Percentiles rank a stretch among this genome's conserved stretches.
phyloP scores from a whole-genome alignment of 2,329 filamentous ascomycete genomes.

The Fusarium sp. region DNA sequence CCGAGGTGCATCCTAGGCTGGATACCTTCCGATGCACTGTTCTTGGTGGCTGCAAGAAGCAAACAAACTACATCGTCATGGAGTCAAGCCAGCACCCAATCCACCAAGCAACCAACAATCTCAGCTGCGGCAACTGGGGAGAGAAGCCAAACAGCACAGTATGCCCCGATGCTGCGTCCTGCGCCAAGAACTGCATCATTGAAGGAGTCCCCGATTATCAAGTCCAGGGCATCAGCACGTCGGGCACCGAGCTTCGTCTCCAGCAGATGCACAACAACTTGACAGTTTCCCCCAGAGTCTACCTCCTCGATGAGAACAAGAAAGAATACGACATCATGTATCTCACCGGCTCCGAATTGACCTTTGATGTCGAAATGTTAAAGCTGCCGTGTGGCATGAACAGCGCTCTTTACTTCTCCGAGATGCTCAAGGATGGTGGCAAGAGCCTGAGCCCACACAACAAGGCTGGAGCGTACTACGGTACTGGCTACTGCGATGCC shows the following conservation, averaged over 20 bases:
- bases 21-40: conserved; percentile 66
- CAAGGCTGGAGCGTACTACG: conserved; percentile 69
- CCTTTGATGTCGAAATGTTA: conserved; percentile 75
- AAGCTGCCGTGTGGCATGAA: conserved; percentile 75
- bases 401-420: conserved; percentile 72
- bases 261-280: conserved; percentile 32
- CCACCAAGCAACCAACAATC: conserved; percentile 53
- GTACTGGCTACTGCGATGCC: conserved; percentile 73
- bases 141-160: conserved; percentile 54
- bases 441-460: conserved; percentile 59
- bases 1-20: conserved; percentile 64
- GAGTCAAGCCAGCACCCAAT: conserved; percentile 61
- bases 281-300: conserved; percentile 61
- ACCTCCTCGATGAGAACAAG: conserved; percentile 66
- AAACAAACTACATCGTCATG: conserved; percentile 62
- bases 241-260: conserved; percentile 47
- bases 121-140: conserved; percentile 43
- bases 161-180: conserved; percentile 63
- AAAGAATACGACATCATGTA: conserved; percentile 71
- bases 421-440: conserved; percentile 70
- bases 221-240: conserved; percentile 48
- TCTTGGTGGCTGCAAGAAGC: conserved; percentile 59
- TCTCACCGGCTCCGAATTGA: conserved; percentile 71
- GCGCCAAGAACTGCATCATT: conserved; percentile 66
- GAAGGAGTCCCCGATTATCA: conserved; percentile 63